Base-by-base conservation (phyloP, 352 stramenopile genomes). In the Phytophthora fragariaefolia region DNA sequence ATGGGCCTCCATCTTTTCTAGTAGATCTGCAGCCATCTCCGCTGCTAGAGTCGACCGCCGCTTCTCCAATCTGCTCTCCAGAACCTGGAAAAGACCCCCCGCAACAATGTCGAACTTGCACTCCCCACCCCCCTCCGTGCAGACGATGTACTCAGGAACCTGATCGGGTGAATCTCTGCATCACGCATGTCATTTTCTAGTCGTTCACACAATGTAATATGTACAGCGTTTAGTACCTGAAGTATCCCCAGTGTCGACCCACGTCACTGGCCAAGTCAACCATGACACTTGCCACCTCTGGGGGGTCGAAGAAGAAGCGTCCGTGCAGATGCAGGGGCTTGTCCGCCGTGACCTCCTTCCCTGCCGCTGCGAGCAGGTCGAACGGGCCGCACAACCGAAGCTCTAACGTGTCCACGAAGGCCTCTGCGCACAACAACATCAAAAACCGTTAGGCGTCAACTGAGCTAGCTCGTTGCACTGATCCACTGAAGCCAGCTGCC, bases 311-410 rank as follows among this genome's bases (percentile, higher is more conserved):
- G 34, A 76, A 84, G 60, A 69, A 83, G 4, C 83, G 72, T 2
- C 77, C 80, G 23, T 90, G 83, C n/a, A 91, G 49, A 67, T 69
- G 73, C 43, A 87, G 40, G 27, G 80, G 79, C 53, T 79, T 82
- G 22, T 66, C 48, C 28, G 57, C n/a, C 3, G 30, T n/a, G 30
- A 89, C 54, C 9, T 64, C 40, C 22, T 63, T 57, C 17, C 63
- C 43, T 17, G 50, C 36, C 18, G 51, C 51, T n/a, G 58, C 48
- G 10, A 91, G 65, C 20, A 87, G 32, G n/a, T 84, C 80, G 43
- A 90, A 91, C 1, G 69, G 69, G 26, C 83, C 83, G 17, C 65
- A 76, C 24, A 91, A 50, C 15, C 71, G 65, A 22, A 90, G 47
- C 1, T 63, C 71, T 20, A 87, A 56, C 6, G 79, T 65, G 15